Evolutionary conservation across 257 asterid genomes (phyloP).

Genomic region (Fraxinus cuspidata): DNA sequence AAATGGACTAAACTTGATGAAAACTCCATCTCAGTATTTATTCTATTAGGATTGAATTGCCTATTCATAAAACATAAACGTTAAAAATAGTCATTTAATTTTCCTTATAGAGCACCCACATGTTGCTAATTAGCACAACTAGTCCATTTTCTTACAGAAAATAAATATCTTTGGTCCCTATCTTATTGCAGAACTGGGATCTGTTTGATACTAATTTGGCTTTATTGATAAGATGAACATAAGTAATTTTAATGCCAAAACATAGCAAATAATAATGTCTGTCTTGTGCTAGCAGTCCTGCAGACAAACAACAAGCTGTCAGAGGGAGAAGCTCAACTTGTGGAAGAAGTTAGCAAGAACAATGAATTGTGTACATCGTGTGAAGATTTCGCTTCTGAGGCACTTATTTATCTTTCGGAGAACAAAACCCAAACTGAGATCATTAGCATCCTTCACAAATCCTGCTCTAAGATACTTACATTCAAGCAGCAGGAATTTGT

Average conservation of each 20-base stretch:
- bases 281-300: slow-evolving; percentile 41
- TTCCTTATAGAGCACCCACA: background rate
- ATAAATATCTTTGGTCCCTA: background rate
- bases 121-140: background rate
- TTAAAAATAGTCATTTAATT: background rate
- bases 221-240: background rate
- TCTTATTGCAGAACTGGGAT: slow-evolving; percentile 2
- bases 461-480: slow-evolving; percentile 67
- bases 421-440: slow-evolving; percentile 78
- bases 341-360: slow-evolving; percentile 38
- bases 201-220: slow-evolving; percentile 4
- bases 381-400: slow-evolving; percentile 66
- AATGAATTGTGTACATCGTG: slow-evolving; percentile 61
- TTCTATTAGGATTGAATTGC: background rate
- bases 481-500: slow-evolving; percentile 66
- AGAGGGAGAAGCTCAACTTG: slow-evolving; percentile 39
- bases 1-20: background rate
- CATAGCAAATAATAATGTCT: slow-evolving; percentile 10
- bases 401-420: slow-evolving; percentile 58
- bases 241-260: slow-evolving; percentile 2
- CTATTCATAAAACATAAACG: background rate
- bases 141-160: background rate
- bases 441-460: slow-evolving; percentile 60
- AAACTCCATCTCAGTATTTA: background rate
- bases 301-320: slow-evolving; percentile 39